These are phyloP conservation scores for Podila minutissima DNA, from an alignment of 192 early-diverging fungal species.

Conservation along the genomic window DNA sequence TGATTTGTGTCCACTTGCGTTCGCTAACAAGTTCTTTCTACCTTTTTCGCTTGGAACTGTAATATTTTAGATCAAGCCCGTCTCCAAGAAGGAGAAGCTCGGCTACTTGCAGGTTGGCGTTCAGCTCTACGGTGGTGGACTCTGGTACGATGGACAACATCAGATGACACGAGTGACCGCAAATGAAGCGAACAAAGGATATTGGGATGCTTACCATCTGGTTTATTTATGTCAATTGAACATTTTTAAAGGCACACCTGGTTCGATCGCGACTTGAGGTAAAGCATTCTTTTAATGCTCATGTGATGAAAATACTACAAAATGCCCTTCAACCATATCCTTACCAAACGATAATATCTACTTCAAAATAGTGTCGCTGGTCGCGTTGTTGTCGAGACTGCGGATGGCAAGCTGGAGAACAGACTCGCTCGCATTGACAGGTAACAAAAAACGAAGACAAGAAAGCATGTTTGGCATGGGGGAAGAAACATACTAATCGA, in stretches of 20 bases:
- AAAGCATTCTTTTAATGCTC: neutral
- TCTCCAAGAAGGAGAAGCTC: slow-evolving; percentile 87
- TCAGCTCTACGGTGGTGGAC: slow-evolving; percentile 95
- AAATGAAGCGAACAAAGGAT: too few species aligned
- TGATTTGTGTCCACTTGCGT: neutral
- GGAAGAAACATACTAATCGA: too few species aligned
- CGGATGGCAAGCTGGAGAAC: slow-evolving; percentile 75
- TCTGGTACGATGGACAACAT: slow-evolving; percentile 65
- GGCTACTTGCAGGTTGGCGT: slow-evolving; percentile 94
- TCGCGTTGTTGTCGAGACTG: slow-evolving; percentile 83
- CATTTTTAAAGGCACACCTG: slow-evolving; percentile 84
- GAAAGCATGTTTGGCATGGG: neutral
- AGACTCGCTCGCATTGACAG: slow-evolving; percentile 82
- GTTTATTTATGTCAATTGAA: too few species aligned
- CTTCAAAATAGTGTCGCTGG: slow-evolving; percentile 78
- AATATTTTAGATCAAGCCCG: slow-evolving; percentile 82
- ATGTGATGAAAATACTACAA: neutral
- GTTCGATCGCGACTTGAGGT: slow-evolving; percentile 98
- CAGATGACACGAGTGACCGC: too few species aligned
- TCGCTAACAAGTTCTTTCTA: neutral
- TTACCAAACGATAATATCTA: neutral
- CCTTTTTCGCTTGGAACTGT: too few species aligned
- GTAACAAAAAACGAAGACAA: slow-evolving; percentile 11
- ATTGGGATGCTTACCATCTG: too few species aligned
- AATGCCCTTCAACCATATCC: neutral